These are phyloP conservation scores for Nissolia schottii DNA, from an alignment of 306 rosid species.

Conservation along the genomic window DNA sequence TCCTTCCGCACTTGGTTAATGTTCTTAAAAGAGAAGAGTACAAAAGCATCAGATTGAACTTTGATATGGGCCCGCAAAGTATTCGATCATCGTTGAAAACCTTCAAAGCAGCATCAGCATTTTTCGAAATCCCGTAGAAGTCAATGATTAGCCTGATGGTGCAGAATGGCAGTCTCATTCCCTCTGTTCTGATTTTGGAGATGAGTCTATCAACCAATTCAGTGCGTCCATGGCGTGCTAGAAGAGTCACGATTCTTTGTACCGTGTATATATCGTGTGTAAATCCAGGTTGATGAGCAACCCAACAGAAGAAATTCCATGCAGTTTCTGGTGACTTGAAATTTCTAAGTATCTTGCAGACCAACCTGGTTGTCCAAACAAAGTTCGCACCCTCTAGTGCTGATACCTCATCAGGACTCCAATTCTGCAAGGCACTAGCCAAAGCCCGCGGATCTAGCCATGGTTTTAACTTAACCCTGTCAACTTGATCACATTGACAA, in stretches of 20 bases:
- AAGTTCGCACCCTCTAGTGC: constrained; percentile 62
- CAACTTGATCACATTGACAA: constrained; percentile 22
- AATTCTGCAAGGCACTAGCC: constrained; percentile 57
- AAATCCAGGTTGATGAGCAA: constrained; percentile 64
- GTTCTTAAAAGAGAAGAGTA: constrained; percentile 75
- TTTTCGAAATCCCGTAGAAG: constrained; percentile 71
- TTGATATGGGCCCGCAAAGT: constrained; percentile 60
- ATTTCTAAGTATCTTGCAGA: constrained; percentile 66
- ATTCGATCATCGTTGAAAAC: constrained; percentile 53
- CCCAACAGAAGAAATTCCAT: constrained; percentile 88
- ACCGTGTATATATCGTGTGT: constrained; percentile 73
- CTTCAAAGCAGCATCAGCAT: constrained; percentile 75
- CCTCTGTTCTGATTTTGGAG: constrained; percentile 60
- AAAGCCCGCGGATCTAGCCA: constrained; percentile 81
- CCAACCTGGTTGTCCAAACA: constrained; percentile 77
- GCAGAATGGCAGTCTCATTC: constrained; percentile 66
- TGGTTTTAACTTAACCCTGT: constrained; percentile 47
- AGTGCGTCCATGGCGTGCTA: constrained; percentile 56
- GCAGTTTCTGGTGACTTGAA: constrained; percentile 63
- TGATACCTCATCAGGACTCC: constrained; percentile 63
- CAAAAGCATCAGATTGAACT: constrained; percentile 54
- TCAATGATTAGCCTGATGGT: constrained; percentile 71
- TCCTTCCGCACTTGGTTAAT: constrained; percentile 61
- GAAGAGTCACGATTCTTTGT: constrained; percentile 63
- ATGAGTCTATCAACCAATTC: constrained; percentile 66